Conservation (phyloP, 768 basidiomycete species). For the Tulasnella sp. region DNA sequence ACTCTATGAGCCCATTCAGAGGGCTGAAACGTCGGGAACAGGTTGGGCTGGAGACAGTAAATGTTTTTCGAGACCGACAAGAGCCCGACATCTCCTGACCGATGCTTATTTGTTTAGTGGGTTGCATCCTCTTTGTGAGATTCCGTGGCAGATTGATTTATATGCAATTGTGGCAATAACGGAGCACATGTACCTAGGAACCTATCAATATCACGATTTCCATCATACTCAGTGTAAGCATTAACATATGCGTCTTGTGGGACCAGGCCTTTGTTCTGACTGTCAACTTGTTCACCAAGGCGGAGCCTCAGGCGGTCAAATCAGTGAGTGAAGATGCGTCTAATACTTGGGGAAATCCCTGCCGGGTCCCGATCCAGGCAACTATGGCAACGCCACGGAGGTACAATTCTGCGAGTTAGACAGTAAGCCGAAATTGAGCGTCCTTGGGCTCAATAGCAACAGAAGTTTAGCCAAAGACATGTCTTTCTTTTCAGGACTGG, state of each 20-base stretch:
- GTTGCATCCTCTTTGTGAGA: too few species aligned
- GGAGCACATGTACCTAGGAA: conserved; percentile 20
- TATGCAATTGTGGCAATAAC: conserved; percentile 6
- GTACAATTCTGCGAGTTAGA: conserved; percentile 44
- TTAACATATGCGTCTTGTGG: too few species aligned
- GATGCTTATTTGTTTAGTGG: neutral
- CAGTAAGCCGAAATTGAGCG: conserved; percentile 43
- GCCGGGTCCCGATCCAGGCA: conserved; percentile 35
- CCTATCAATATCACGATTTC: conserved; percentile 18
- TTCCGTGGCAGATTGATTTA: too few species aligned
- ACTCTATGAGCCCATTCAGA: too few species aligned
- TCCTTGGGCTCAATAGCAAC: neutral
- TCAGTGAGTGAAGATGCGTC: neutral
- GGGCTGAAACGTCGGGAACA: conserved; percentile 12
- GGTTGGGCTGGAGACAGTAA: conserved; percentile 20
- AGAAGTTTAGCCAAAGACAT: neutral
- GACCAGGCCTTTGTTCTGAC: too few species aligned
- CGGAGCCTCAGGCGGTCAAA: neutral
- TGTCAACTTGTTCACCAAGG: conserved; percentile 30
- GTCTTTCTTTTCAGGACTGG: conserved; percentile 1
- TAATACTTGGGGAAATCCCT: too few species aligned
- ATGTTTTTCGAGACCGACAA: too few species aligned
- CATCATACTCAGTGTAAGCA: conserved; percentile 15
- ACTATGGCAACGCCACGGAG: conserved; percentile 42
- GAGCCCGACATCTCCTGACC: neutral